Evolutionary conservation across 306 rosid species (phyloP).

Genomic region (Pachyrhizus erosus): DNA sequence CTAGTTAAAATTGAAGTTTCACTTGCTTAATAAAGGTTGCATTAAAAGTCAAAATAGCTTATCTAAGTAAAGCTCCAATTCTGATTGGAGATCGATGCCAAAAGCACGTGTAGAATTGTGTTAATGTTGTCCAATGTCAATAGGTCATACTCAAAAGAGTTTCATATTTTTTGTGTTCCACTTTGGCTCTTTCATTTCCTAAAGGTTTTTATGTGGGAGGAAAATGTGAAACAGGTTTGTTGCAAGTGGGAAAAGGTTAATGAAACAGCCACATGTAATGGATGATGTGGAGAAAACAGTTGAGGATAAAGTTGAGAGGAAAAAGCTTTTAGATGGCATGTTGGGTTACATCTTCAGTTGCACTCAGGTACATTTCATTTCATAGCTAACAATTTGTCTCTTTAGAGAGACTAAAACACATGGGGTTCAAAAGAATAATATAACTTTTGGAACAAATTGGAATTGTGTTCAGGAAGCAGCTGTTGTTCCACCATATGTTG

Average conservation of each 20-base stretch:
- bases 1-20: background rate
- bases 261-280: constrained; percentile 70
- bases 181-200: background rate
- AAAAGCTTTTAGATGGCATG: constrained; percentile 67
- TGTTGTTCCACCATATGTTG: constrained; percentile 82
- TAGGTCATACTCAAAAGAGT: background rate
- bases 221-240: constrained; percentile 49
- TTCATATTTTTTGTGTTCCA: constrained; percentile 16
- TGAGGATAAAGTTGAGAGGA: constrained; percentile 69
- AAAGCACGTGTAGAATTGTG: background rate
- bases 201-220: background rate
- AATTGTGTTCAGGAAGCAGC: constrained; percentile 72
- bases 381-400: background rate
- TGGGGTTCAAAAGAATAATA: background rate
- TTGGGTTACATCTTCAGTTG: constrained; percentile 76
- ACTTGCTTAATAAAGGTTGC: background rate
- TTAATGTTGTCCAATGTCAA: background rate
- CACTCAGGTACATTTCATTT: constrained; percentile 65
- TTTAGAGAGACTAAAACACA: background rate
- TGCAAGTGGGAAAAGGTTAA: constrained; percentile 58
- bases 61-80: background rate
- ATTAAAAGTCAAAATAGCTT: background rate
- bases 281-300: constrained; percentile 66
- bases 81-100: background rate
- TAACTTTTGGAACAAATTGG: constrained; percentile 1